Conservation (phyloP, 78 protist genomes). For the Dictyostelium intermedium region DNA sequence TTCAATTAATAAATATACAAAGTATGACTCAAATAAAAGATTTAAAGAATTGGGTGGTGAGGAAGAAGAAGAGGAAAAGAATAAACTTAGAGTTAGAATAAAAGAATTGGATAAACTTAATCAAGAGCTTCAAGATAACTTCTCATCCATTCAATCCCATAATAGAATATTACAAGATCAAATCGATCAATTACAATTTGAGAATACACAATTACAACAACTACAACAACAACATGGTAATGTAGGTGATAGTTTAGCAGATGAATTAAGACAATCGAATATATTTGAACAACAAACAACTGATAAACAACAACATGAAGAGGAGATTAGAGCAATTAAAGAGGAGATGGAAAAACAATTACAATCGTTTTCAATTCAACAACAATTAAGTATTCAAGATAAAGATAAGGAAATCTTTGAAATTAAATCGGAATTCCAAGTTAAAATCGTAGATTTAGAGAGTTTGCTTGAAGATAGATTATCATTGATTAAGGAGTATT, state of each 20-base stretch:
- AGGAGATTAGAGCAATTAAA: not conserved
- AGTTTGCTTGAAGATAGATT: not conserved
- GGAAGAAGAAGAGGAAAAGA: conserved; percentile 1
- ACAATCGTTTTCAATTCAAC: not conserved
- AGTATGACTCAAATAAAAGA: conserved; percentile 42
- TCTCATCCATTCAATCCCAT: not conserved
- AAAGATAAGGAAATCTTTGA: not conserved
- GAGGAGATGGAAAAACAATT: conserved; percentile 6
- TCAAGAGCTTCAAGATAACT: not conserved
- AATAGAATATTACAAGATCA: not conserved
- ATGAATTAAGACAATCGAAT: conserved; percentile 14
- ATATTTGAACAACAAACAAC: not conserved
- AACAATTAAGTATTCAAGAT: not conserved
- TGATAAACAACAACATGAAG: not conserved
- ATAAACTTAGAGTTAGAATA: not conserved
- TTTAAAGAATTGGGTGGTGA: conserved; percentile 20
- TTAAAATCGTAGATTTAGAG: not conserved
- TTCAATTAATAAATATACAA: conserved; percentile 65
- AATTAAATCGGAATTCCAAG: not conserved
- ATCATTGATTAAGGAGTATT: not conserved
- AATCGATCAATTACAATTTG: not conserved
- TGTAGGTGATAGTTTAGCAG: not conserved
- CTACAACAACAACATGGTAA: too few relatives aligned
- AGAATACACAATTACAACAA: not conserved
- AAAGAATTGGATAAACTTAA: not conserved